A percentile compares a stretch with the other conserved stretches of the same genome.
Conservation (phyloP, 371 early-diverging fungal species). For the Syncephalastrum monosporum region DNA sequence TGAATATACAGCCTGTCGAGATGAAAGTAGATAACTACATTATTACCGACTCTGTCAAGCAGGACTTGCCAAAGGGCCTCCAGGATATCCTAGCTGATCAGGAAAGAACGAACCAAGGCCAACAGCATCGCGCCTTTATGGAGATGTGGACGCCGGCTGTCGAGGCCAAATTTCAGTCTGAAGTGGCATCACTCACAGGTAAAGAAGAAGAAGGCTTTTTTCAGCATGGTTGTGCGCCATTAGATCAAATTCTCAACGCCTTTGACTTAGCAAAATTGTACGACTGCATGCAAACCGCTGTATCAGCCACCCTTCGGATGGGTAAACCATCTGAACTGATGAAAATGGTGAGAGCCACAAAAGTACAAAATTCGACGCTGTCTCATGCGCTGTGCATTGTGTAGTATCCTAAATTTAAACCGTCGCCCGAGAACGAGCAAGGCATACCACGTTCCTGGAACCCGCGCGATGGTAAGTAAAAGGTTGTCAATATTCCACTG, state of each 20-base stretch:
- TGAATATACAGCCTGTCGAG: background rate
- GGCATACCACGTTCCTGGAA: slow-evolving; percentile 43
- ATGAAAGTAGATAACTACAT: slow-evolving; percentile 11
- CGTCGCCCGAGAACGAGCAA: slow-evolving; percentile 12
- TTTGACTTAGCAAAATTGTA: slow-evolving; percentile 19
- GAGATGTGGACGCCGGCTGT: slow-evolving; percentile 40
- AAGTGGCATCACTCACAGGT: slow-evolving; percentile 29
- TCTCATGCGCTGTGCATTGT: background rate
- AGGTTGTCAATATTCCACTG: too few relatives aligned
- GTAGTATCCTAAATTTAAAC: slow-evolving; percentile 41
- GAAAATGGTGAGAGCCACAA: slow-evolving; percentile 35
- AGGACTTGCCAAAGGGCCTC: slow-evolving; percentile 26
- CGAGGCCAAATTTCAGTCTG: slow-evolving; percentile 24
- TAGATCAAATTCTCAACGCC: background rate
- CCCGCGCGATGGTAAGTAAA: slow-evolving; percentile 31
- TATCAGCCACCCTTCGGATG: slow-evolving; percentile 38
- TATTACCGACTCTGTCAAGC: slow-evolving; percentile 18
- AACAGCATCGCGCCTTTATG: background rate
- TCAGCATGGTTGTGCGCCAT: background rate
- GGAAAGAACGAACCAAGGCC: slow-evolving; percentile 6
- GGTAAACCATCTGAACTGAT: slow-evolving; percentile 46
- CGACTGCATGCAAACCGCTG: slow-evolving; percentile 39
- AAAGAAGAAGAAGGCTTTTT: slow-evolving; percentile 7
- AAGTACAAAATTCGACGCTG: background rate
- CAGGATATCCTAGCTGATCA: slow-evolving; percentile 33